Conservation (phyloP, 2,329 filamentous ascomycete species). For the Botryotinia narcissicola region DNA sequence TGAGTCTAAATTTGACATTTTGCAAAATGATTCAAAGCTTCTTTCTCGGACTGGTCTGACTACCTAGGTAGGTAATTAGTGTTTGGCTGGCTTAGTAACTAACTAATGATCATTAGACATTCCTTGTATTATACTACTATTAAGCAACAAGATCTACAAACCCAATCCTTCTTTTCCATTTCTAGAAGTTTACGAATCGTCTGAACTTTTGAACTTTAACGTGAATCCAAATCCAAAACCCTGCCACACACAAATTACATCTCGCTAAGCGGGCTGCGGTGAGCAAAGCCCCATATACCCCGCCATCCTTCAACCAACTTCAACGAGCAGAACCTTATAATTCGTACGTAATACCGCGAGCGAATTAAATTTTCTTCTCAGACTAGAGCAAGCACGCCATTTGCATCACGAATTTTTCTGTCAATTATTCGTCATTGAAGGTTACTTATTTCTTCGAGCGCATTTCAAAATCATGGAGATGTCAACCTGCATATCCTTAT, state of each 20-base stretch:
- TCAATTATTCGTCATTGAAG: not conserved
- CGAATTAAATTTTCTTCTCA: not conserved
- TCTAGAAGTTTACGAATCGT: not conserved
- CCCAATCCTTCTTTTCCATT: not conserved
- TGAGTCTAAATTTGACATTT: not conserved
- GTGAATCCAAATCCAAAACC: not conserved
- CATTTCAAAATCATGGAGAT: not conserved
- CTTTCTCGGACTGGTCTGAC: not conserved
- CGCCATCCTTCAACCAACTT: not conserved
- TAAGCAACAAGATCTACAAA: not conserved
- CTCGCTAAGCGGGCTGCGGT: not conserved
- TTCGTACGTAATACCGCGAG: not conserved
- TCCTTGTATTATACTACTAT: not conserved
- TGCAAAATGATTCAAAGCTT: not conserved
- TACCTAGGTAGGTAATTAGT: not conserved
- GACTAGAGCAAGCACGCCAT: not conserved
- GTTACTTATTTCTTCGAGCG: not conserved
- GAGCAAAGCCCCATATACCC: not conserved
- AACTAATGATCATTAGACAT: not conserved
- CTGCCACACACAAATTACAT: not conserved
- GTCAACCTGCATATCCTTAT: not conserved
- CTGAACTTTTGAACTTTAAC: not conserved
- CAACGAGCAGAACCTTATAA: not conserved
- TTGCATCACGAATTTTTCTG: not conserved
- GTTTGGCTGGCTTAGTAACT: not conserved